Conservation (phyloP, 768 basidiomycete genomes). For the Xerocomus brunneocitrinus region DNA sequence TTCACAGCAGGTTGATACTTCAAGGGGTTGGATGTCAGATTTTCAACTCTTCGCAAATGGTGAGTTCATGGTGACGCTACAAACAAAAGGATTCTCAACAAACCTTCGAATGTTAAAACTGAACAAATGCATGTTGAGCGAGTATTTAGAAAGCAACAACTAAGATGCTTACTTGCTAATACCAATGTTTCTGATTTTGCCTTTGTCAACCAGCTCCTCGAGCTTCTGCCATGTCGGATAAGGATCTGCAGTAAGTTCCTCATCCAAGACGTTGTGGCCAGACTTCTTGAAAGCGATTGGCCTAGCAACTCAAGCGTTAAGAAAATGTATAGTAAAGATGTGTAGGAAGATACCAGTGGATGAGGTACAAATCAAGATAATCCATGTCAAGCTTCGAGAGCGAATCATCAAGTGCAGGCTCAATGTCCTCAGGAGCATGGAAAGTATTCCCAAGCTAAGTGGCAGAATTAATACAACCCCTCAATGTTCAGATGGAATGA, state of each 20-base stretch:
- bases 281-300: constrained; percentile 64
- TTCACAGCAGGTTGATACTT: constrained; percentile 66
- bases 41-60: constrained; percentile 40
- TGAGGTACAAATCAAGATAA: constrained; percentile 78
- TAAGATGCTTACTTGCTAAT: constrained; percentile 62
- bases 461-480: background rate
- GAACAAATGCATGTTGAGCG: background rate
- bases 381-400: constrained; percentile 55
- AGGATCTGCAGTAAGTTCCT: constrained; percentile 59
- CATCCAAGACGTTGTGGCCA: constrained; percentile 43
- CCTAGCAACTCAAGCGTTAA: constrained; percentile 33
- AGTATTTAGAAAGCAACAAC: background rate
- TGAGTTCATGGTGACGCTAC: background rate
- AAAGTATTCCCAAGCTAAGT: constrained; percentile 69
- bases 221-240: constrained; percentile 80
- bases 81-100: background rate
- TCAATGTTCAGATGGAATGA: background rate
- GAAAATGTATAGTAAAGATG: background rate
- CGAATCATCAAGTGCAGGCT: constrained; percentile 61
- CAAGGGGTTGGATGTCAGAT: constrained; percentile 56
- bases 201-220: constrained; percentile 71
- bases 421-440: constrained; percentile 71
- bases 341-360: constrained; percentile 56
- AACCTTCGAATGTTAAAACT: constrained; percentile 60
- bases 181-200: constrained; percentile 76